A percentile compares a stretch with the other conserved stretches of the same genome.
These are phyloP conservation scores for Metarhizium album DNA, from an alignment of 2,329 filamentous ascomycete species.

Conservation along the genomic window DNA sequence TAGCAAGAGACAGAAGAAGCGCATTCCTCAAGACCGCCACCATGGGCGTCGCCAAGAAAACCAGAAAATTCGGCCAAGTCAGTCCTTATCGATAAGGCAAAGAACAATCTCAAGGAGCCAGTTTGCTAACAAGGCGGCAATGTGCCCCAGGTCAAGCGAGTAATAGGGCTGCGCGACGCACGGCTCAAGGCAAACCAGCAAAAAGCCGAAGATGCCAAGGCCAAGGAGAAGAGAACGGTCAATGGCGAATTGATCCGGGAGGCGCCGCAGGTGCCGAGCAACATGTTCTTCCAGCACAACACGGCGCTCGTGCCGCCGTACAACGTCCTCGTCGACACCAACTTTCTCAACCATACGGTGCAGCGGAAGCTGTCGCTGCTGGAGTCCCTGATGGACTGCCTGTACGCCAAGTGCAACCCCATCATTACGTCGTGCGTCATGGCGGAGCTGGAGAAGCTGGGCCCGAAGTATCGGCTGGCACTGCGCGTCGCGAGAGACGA, in stretches of 20 bases:
- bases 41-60: slow-evolving; percentile 87
- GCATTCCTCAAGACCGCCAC: slow-evolving; percentile 3
- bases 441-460: slow-evolving; percentile 81
- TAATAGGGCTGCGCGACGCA: slow-evolving; percentile 73
- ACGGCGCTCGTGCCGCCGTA: slow-evolving; percentile 62
- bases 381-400: slow-evolving; percentile 83
- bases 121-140: not conserved
- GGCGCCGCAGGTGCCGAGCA: slow-evolving; percentile 70
- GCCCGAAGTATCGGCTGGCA: slow-evolving; percentile 78
- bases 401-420: slow-evolving; percentile 84
- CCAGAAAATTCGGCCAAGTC: slow-evolving; percentile 76
- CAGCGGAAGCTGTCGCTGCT: slow-evolving; percentile 82
- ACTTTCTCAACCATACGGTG: slow-evolving; percentile 84
- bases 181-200: slow-evolving; percentile 72
- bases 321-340: slow-evolving; percentile 69
- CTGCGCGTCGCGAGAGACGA: slow-evolving; percentile 81
- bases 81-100: slow-evolving; percentile 21
- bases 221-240: slow-evolving; percentile 47
- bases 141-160: slow-evolving; percentile 60
- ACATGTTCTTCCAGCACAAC: slow-evolving; percentile 85
- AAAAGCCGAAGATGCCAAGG: slow-evolving; percentile 49
- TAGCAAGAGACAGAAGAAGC: not conserved
- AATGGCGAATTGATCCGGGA: slow-evolving; percentile 58
- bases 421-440: slow-evolving; percentile 72
- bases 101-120: not conserved